Base-by-base conservation (phyloP, 2,329 filamentous ascomycete genomes). In the Lasiodiplodia hormozganensis region DNA sequence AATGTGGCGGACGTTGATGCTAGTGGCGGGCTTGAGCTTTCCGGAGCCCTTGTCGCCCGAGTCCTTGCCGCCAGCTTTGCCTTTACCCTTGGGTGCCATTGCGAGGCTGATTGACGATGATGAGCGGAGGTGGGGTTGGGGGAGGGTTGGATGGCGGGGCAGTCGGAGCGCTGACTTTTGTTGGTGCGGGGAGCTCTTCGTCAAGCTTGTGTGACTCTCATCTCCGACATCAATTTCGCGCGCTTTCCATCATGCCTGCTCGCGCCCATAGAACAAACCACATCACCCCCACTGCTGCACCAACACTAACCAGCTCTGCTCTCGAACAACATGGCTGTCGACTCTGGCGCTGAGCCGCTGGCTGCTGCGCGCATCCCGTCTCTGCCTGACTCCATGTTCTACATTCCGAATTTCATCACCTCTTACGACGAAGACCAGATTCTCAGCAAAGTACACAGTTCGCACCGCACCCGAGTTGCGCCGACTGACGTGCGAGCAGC, bases 341-440 rank as follows among this genome's bases (percentile, higher is more conserved):
- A 40, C 21, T n/a, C 53, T 5, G 28, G n/a, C n/a, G 25, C 34
- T n/a, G 52, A 70, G 23, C 58, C 62, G 51, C 70, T 73, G 7
- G 21, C 56, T 40, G 23, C 69, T 14, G 76, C 74, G 60, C 73
- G 74, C 71, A 85, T 94, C 69, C 70, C 78, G 8, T 74, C 74
- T 38, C 83, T 94, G 2, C 91, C 92, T 4, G 77, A 85, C 1
- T 82, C 86, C 40, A 92, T 93, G 66, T 97, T 90, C 82, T 97
- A 98, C 81, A 90, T 97, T 68, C 86, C 93, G 8, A 85, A 94
- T 77, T 97, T 97, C 81, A 91, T 98, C 77, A 90, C 86, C 4
- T 79, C 84, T 67, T 87, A 90, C 54, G 94, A 97, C 79, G 93
- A 97, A 81, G 78, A 82, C 38, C 75, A 81, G 8, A 87, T 97